Evolutionary conservation across 2,329 filamentous ascomycete genomes (phyloP).

Genomic region (Curvularia hawaiiensis): DNA sequence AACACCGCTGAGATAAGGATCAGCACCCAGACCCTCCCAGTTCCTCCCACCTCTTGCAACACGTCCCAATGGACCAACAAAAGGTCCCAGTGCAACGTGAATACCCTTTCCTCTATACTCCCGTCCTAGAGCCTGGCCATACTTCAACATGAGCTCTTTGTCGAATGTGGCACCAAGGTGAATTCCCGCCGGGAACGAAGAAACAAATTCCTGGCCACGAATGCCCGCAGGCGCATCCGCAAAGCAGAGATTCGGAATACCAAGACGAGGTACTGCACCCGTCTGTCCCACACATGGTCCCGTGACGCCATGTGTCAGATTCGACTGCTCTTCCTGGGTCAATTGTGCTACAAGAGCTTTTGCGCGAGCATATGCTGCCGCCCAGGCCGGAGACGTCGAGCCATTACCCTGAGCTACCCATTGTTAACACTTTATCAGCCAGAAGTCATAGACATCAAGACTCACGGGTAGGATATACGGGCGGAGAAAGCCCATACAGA

Average conservation of each 20-base stretch:
- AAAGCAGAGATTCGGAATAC: slow-evolving; percentile 47
- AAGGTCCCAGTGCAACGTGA: slow-evolving; percentile 71
- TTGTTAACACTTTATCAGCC: slow-evolving; percentile 6
- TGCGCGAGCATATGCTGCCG: slow-evolving; percentile 44
- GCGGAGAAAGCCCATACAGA: slow-evolving; percentile 36
- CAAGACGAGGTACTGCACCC: slow-evolving; percentile 43
- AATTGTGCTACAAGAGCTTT: slow-evolving; percentile 47
- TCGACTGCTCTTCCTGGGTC: slow-evolving; percentile 52
- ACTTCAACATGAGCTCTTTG: slow-evolving; percentile 69
- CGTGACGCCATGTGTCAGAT: slow-evolving; percentile 44
- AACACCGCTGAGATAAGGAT: slow-evolving; percentile 66
- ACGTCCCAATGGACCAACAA: slow-evolving; percentile 71
- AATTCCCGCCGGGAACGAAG: slow-evolving; percentile 38
- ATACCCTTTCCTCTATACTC: slow-evolving; percentile 75
- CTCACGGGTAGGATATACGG: slow-evolving; percentile 40
- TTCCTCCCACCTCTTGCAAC: slow-evolving; percentile 73
- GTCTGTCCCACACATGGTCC: slow-evolving; percentile 45
- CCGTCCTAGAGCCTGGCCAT: slow-evolving; percentile 69
- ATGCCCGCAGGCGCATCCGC: slow-evolving; percentile 47
- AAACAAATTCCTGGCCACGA: slow-evolving; percentile 39
- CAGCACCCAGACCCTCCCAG: slow-evolving; percentile 74
- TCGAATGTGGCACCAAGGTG: slow-evolving; percentile 70
- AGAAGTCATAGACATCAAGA: background rate
- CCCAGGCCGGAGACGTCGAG: slow-evolving; percentile 31
- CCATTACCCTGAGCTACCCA: slow-evolving; percentile 31